Percentiles rank a stretch among this genome's conserved stretches.
These are phyloP conservation scores for Wolfiporia cocos DNA, from an alignment of 1,284 basidiomycete species.

Conservation along the genomic window DNA sequence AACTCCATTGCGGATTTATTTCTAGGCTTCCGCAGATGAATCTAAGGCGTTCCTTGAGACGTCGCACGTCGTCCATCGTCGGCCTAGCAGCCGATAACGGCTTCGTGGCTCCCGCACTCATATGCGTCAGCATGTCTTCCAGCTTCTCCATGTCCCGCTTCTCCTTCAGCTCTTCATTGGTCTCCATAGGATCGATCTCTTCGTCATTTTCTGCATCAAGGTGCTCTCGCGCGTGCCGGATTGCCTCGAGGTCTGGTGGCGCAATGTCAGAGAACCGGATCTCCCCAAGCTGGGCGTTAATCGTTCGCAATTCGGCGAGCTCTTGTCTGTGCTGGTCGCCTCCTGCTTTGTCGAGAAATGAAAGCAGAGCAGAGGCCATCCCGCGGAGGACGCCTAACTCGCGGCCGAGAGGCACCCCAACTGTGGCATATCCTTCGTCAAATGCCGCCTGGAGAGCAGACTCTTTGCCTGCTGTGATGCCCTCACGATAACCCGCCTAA, in stretches of 20 bases:
- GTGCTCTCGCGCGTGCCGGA: conserved; percentile 64
- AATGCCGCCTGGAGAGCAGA: conserved; percentile 75
- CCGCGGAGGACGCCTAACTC: conserved; percentile 71
- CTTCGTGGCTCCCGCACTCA: conserved; percentile 28
- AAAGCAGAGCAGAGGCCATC: conserved; percentile 48
- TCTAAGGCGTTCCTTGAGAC: conserved; percentile 35
- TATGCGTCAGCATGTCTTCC: conserved; percentile 46
- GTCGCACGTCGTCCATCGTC: conserved; percentile 36
- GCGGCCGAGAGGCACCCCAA: conserved; percentile 71
- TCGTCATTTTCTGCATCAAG: conserved; percentile 26
- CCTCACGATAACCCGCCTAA: conserved; percentile 83
- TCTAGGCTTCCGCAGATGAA: conserved; percentile 28
- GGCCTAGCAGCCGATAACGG: conserved; percentile 26
- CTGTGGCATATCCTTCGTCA: conserved; percentile 66
- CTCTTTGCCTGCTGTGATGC: conserved; percentile 83
- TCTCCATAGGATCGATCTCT: conserved; percentile 18
- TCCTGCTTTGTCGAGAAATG: conserved; percentile 35
- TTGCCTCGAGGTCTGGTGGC: conserved; percentile 67
- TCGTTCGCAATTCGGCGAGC: conserved; percentile 38
- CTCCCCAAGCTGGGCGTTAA: conserved; percentile 46
- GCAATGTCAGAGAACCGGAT: conserved; percentile 62
- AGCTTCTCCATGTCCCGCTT: conserved; percentile 45
- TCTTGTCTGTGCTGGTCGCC: neutral
- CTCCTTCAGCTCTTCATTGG: conserved; percentile 36
- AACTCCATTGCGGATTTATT: conserved; percentile 21